These are phyloP conservation scores for Aspergillus neotritici DNA, from an alignment of 2,329 filamentous ascomycete genomes.

Conservation along the genomic window DNA sequence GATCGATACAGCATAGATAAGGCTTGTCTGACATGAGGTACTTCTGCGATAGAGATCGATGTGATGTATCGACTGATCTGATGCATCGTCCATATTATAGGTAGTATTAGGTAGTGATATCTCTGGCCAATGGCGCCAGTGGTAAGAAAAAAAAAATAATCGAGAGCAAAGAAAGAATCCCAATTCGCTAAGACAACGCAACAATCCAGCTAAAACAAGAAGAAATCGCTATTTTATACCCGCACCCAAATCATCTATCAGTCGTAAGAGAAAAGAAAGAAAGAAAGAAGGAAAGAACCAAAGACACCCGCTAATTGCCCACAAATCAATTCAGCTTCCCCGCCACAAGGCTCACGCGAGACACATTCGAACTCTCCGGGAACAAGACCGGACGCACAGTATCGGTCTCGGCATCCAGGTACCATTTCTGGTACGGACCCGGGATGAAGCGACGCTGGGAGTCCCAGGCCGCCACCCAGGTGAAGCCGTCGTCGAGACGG, in stretches of 20 bases:
- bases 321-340: conserved; percentile 22
- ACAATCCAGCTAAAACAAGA: conserved; percentile 3
- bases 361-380: conserved; percentile 32
- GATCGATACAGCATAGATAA: too few species aligned
- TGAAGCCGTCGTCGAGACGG: conserved; percentile 44
- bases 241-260: too few species aligned
- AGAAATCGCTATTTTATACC: neutral
- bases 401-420: conserved; percentile 37
- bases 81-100: too few species aligned
- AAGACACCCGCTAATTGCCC: neutral
- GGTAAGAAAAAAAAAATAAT: neutral
- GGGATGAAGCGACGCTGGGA: conserved; percentile 46
- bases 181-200: conserved; percentile 1
- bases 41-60: too few species aligned
- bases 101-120: too few species aligned
- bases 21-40: too few species aligned
- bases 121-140: neutral
- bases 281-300: neutral
- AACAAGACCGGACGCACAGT: conserved; percentile 31
- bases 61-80: too few species aligned
- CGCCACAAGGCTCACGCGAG: conserved; percentile 31
- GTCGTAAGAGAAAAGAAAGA: neutral
- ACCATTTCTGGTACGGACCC: conserved; percentile 48
- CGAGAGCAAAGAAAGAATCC: conserved; percentile 1
- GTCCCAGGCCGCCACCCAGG: conserved; percentile 49